Conservation (phyloP, 2,329 filamentous ascomycete species). For the Didymella lethalis region DNA sequence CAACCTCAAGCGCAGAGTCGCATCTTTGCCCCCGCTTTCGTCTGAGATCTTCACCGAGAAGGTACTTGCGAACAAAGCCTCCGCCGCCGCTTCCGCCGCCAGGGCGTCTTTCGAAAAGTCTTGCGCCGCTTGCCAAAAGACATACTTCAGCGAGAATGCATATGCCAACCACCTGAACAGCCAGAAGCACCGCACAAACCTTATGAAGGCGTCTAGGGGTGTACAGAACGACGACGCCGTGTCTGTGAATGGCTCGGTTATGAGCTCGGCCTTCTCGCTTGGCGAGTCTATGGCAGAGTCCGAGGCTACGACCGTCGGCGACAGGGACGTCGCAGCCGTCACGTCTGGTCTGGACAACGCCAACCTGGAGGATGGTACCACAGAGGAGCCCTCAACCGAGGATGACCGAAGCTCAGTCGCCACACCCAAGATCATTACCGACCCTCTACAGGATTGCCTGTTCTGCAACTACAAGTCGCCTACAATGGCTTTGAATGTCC, state of each 20-base stretch:
- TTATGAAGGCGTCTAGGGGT: slow-evolving; percentile 56
- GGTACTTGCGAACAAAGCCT: slow-evolving; percentile 88
- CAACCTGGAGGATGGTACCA: slow-evolving; percentile 47
- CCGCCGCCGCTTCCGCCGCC: slow-evolving; percentile 81
- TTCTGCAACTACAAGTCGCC: slow-evolving; percentile 92
- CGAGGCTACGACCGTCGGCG: slow-evolving; percentile 62
- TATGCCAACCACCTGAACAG: slow-evolving; percentile 92
- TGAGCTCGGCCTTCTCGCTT: slow-evolving; percentile 90
- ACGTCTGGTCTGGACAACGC: slow-evolving; percentile 79
- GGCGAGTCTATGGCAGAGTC: slow-evolving; percentile 75
- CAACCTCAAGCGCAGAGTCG: slow-evolving; percentile 94
- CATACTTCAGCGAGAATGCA: slow-evolving; percentile 95
- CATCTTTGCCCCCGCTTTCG: slow-evolving; percentile 86
- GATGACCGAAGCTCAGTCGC: slow-evolving; percentile 51
- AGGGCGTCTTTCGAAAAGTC: slow-evolving; percentile 87
- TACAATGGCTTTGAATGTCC: slow-evolving; percentile 75
- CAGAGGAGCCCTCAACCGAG: slow-evolving; percentile 48
- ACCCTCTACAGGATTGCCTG: slow-evolving; percentile 68
- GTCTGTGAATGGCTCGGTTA: slow-evolving; percentile 69
- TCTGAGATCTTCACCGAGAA: slow-evolving; percentile 96
- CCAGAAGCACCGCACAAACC: slow-evolving; percentile 82
- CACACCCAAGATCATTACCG: slow-evolving; percentile 44
- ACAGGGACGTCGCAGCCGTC: slow-evolving; percentile 79
- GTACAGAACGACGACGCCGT: slow-evolving; percentile 68
- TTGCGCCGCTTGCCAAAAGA: slow-evolving; percentile 85